Base-by-base conservation (phyloP, 2,329 filamentous ascomycete genomes). In the Graphilbum ipis-grandicollis region DNA sequence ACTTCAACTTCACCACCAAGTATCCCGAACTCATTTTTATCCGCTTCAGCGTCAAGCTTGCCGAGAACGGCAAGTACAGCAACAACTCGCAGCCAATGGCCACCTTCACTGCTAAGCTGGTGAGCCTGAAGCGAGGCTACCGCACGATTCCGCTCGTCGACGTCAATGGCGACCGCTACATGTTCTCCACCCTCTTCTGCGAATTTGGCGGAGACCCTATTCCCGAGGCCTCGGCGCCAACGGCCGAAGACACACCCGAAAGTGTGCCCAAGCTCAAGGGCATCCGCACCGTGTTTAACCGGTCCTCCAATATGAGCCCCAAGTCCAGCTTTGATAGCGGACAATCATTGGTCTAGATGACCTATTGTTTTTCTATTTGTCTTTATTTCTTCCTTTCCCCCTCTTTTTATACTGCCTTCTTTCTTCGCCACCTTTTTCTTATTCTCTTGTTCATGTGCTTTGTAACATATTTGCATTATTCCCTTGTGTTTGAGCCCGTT, bases 171-270 rank as follows among this genome's bases (percentile, higher is more conserved):
- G 86, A 94, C 48, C 83, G 86, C 48, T 96, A 92, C 53, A 68
- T 94, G 31, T 94, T 94, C 58, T 93, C 90, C 3, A 92, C 85
- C 10, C 65, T 98, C 14, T 93, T 96, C 56, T 93, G 86, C 61
- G 78, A 77, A 50, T 81, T 96, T 58, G 75, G 75, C 46, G 79
- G 71, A 22, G 64, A 69, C 29, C 61, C 65, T 13, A 59, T 68
- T 28, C 68, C 67, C 33, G 70, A 66, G 42, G 62, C 70, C 44
- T 68, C 72, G 45, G 60, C 15, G 15, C n/a, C 13, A 15, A 3
- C 14, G 29, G 15, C 29, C 7, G 29, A 31, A 6, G 50, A 57
- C 15, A 38, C 39, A 43, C 31, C 37, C 9, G 59, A 60, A 41
- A 60, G 63, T 33, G 58, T 60, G 37, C 61, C 61, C 51, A 72